phyloP scores from a whole-genome alignment of 805 yeast species.

The Blastobotrys muscicola region DNA sequence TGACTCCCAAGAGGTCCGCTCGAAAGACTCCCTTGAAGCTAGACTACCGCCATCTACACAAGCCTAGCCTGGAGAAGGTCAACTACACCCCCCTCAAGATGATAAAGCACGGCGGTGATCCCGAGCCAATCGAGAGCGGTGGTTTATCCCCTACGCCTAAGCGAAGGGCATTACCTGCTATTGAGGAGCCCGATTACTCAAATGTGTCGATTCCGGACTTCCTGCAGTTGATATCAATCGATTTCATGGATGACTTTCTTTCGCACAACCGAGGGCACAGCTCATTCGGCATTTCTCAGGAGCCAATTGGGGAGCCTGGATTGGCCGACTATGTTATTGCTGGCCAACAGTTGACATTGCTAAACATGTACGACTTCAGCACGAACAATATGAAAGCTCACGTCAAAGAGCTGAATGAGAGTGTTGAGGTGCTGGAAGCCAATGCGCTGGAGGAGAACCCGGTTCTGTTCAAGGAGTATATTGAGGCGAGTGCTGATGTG shows the following conservation, averaged over 20 bases:
- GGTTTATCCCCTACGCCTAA: neutral
- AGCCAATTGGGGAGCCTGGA: constrained; percentile 11
- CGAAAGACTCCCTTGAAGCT: constrained; percentile 1
- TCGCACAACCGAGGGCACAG: constrained; percentile 9
- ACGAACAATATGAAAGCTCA: constrained; percentile 44
- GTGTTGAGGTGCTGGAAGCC: constrained; percentile 40
- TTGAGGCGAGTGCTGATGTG: constrained; percentile 31
- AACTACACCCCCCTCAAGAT: constrained; percentile 2
- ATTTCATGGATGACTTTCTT: constrained; percentile 23
- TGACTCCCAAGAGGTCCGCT: constrained; percentile 7
- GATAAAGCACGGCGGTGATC: neutral
- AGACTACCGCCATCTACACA: neutral
- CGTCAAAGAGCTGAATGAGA: constrained; percentile 39
- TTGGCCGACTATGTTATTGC: constrained; percentile 33
- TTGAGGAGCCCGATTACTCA: neutral
- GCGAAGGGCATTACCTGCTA: neutral
- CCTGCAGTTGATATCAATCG: constrained; percentile 20
- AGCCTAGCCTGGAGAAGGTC: neutral
- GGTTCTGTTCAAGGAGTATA: constrained; percentile 39
- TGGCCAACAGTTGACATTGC: constrained; percentile 33
- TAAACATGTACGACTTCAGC: constrained; percentile 45
- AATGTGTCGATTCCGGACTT: constrained; percentile 21
- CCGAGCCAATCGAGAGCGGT: neutral
- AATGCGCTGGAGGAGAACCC: constrained; percentile 41
- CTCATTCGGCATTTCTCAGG: constrained; percentile 15